A percentile compares a stretch with the other conserved stretches of the same genome.
Evolutionary conservation across 257 asterid genomes (phyloP).

Genomic region (Nicotiana undulata): DNA sequence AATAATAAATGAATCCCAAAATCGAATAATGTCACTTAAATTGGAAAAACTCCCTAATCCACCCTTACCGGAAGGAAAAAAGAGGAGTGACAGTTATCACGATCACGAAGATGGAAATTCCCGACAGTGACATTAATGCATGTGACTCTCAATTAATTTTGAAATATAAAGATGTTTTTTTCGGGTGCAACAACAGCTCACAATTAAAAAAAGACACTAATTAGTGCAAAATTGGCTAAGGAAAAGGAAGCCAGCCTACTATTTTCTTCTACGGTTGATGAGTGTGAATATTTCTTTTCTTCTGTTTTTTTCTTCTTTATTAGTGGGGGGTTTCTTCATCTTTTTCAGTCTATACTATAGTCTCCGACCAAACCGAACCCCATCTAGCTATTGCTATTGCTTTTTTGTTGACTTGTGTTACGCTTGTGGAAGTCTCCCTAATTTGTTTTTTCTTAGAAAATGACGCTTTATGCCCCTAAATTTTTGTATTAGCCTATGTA

Average conservation of each 20-base stretch:
- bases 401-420: neutral
- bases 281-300: neutral
- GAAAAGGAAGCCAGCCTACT: neutral
- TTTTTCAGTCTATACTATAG: neutral
- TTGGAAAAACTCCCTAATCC: too few relatives aligned
- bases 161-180: neutral
- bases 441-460: neutral
- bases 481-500: too few relatives aligned
- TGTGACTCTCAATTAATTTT: too few relatives aligned
- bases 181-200: neutral
- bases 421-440: neutral
- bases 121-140: too few relatives aligned
- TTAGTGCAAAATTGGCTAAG: neutral
- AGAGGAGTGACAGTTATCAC: too few relatives aligned
- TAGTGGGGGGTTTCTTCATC: neutral
- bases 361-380: neutral
- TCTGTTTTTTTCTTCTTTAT: neutral
- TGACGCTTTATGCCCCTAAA: too few relatives aligned
- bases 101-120: too few relatives aligned
- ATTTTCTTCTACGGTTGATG: neutral
- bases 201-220: neutral
- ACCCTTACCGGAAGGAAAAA: too few relatives aligned
- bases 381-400: neutral
- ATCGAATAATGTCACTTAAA: too few relatives aligned
- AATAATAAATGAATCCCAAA: too few relatives aligned